Base-by-base conservation (phyloP, 2,329 filamentous ascomycete species). In the Penicillium sp. region DNA sequence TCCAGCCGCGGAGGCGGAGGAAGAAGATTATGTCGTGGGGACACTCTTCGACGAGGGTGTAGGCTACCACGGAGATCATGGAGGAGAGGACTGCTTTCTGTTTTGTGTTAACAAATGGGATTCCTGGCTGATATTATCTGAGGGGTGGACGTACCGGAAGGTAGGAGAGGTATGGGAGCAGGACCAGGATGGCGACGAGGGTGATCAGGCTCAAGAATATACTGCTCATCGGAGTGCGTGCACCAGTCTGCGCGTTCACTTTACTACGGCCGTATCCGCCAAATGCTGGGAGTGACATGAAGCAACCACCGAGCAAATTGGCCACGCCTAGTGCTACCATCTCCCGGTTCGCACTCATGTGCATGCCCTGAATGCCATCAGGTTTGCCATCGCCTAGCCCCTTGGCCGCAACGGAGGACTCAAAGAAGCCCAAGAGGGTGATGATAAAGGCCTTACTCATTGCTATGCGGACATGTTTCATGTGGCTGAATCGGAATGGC, bases 251-350 rank as follows among this genome's bases (percentile, higher is more conserved):
- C 65, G 89, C 89, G 78, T 97, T 98, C 66, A 99, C 90, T 76
- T 98, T 98, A 77, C 92, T 97, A 73, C 95, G 84, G 10, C 93
- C 95, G 72, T 99, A 99, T 8, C 95, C 95, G 17, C 95, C 95
- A 81, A 99, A 99, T 0, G 92, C 91, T 6, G 95, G 95, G 22
- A 99, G 82, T 20, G 91, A 88, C 88, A 94, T 92, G 78, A 98
- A 98, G 71, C 92, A 90, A 1, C 92, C 90, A 8, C 93, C 93
- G 3, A 96, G 79, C n/a, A 98, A 80, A 75, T 99, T 99, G 12
- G 94, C 92, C 6, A 91, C 84, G 0, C 95, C 95, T 0, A 99
- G 82, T 0, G 95, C 94, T 53, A 98, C 91, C 65, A 99, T 87
- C 74, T 99, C 95, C 50, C 95, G 85, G 73, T 99, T 99, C 1